phyloP scores from a whole-genome alignment of 805 yeast genomes.

The Blastobotrys chiropterorum region DNA sequence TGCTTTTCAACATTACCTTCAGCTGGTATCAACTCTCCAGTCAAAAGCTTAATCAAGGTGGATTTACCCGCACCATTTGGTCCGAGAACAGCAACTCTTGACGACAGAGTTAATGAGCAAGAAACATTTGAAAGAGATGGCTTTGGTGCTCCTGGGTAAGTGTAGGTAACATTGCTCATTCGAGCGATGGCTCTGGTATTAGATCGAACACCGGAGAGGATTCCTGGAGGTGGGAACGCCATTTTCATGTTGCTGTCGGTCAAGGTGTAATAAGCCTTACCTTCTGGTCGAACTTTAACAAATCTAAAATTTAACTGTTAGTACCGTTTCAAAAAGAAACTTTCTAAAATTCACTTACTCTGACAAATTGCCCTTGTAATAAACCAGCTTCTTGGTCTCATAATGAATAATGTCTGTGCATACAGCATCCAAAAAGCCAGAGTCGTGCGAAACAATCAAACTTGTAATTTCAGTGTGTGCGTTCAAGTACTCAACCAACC shows the following conservation, averaged over 20 bases:
- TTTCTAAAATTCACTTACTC: too few relatives aligned
- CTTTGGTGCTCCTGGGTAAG: slow-evolving; percentile 83
- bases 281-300: slow-evolving; percentile 90
- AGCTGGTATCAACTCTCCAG: slow-evolving; percentile 85
- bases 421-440: slow-evolving; percentile 90
- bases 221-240: slow-evolving; percentile 99
- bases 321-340: too few relatives aligned
- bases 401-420: slow-evolving; percentile 96
- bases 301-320: slow-evolving; percentile 34
- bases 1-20: slow-evolving; percentile 93
- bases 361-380: slow-evolving; percentile 93
- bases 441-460: slow-evolving; percentile 94
- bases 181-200: slow-evolving; percentile 90
- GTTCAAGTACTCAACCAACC: slow-evolving; percentile 85
- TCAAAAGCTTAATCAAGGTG: slow-evolving; percentile 84
- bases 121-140: slow-evolving; percentile 77
- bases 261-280: slow-evolving; percentile 89
- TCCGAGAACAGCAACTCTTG: slow-evolving; percentile 93
- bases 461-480: slow-evolving; percentile 86
- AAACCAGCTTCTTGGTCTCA: slow-evolving; percentile 88
- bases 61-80: slow-evolving; percentile 99
- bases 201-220: slow-evolving; percentile 93
- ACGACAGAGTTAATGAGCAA: slow-evolving; percentile 88
- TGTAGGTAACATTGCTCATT: slow-evolving; percentile 75
- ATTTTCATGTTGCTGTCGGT: slow-evolving; percentile 89